Base-by-base conservation (phyloP, 1,284 basidiomycete species). In the Pisolithus thermaeus region DNA sequence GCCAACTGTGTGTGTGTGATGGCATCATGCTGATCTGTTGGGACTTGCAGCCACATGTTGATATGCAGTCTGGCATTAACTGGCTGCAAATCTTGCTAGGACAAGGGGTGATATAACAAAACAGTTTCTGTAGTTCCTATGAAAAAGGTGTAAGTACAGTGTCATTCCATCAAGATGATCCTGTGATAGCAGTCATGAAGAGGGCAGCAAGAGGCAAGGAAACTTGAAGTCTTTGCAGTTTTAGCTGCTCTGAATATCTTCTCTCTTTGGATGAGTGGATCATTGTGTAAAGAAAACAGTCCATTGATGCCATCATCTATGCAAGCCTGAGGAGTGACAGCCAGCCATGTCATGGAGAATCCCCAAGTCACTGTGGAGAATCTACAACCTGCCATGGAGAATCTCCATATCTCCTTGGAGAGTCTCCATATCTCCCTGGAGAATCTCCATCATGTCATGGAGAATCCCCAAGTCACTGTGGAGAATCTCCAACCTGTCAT, bases 41-140 rank as follows among this genome's bases (percentile, higher is more conserved):
- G 87, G 0, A 98, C 92, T 9, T 84, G 69, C 12, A 99, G 78
- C 96, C 96, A 99, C 1, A 75, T 57, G 61, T 98, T 94, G 77
- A 99, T 1, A 97, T 0, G 96, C 94, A 45, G 87, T 87, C 52
- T n/a, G n/a, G n/a, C n/a, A 97, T 92, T 64, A 99, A 80, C 57
- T 87, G 82, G 1, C 83, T 78, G 11, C 96, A 84, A 53, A 99
- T 86, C 57, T 98, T 99, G 18, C 96, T 95, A 0, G 92, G 92
- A n/a, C n/a, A n/a, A 1, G 87, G 79, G 16, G 83, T 87, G 48
- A 97, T 81, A 66, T 97, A 97, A 1, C 80, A 82, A 68, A 86
- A 98, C 1, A 96, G 95, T 68, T 98, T 96, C 7, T 95, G 76
- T 11, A 96, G 68, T 4, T 81, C 80, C 63, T 67, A 28, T 7